Evolutionary conservation across 257 asterid species (phyloP).

Genomic region (Fraxinus excelsior): DNA sequence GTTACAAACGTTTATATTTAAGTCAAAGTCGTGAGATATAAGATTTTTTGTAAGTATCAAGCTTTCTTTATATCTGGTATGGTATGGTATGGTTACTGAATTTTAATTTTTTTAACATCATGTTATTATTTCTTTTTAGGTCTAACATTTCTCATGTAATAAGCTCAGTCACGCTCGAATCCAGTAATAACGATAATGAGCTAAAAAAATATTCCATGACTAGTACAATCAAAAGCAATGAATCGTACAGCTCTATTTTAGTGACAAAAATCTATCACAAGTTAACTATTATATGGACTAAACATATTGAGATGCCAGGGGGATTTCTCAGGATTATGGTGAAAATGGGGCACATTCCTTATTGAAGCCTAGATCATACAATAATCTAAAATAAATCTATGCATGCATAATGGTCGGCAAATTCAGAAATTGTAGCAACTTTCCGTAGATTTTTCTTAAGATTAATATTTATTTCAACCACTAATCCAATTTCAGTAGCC

Average conservation of each 20-base stretch:
- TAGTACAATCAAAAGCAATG: background rate
- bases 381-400: background rate
- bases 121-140: too few relatives aligned
- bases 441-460: background rate
- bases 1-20: too few relatives aligned
- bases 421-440: background rate
- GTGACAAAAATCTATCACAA: background rate
- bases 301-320: too few relatives aligned
- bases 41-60: too few relatives aligned
- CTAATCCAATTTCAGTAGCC: background rate
- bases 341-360: background rate
- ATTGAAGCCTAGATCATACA: constrained; percentile 26
- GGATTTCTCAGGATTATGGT: too few relatives aligned
- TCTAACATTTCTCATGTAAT: too few relatives aligned
- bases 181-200: background rate
- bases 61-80: too few relatives aligned
- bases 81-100: too few relatives aligned
- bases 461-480: background rate
- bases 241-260: background rate
- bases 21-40: too few relatives aligned
- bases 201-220: background rate
- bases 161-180: too few relatives aligned
- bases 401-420: background rate
- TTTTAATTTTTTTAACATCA: too few relatives aligned
- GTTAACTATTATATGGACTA: background rate